These are phyloP conservation scores for Malus sieversii DNA, from an alignment of 306 rosid genomes.

Conservation along the genomic window DNA sequence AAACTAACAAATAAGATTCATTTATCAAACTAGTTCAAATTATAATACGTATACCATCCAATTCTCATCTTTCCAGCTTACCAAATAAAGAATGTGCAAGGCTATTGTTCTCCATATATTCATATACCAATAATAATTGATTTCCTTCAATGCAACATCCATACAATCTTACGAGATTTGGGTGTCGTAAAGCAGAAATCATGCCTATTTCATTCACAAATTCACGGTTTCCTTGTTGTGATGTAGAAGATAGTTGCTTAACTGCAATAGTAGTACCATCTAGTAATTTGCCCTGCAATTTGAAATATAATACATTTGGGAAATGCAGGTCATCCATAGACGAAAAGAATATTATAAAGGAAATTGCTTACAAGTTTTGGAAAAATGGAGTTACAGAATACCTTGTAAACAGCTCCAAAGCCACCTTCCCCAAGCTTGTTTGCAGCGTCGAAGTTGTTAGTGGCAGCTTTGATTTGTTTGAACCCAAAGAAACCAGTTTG, in stretches of 20 bases:
- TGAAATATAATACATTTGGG: background rate
- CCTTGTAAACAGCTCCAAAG: conserved; percentile 10
- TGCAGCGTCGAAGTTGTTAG: conserved; percentile 8
- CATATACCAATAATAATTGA: conserved; percentile 5
- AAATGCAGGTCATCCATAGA: background rate
- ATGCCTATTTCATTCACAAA: conserved; percentile 13
- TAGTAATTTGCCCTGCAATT: background rate
- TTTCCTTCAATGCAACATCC: conserved; percentile 15
- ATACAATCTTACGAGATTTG: background rate
- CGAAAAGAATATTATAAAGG: background rate
- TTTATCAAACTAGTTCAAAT: background rate
- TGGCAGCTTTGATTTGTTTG: conserved; percentile 26
- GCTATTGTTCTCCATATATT: conserved; percentile 26
- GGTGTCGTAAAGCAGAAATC: conserved; percentile 11
- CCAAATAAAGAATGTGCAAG: conserved; percentile 18
- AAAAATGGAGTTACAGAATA: background rate
- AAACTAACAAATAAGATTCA: background rate
- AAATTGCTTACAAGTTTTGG: background rate
- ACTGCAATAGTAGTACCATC: conserved; percentile 14
- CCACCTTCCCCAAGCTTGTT: conserved; percentile 17
- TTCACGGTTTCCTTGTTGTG: background rate
- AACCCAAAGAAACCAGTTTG: conserved; percentile 30
- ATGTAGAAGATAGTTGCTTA: conserved; percentile 9
- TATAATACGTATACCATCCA: too few relatives aligned
- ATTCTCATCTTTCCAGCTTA: background rate